Base-by-base conservation (phyloP, 768 basidiomycete species). In the Coprinopsis sp. region DNA sequence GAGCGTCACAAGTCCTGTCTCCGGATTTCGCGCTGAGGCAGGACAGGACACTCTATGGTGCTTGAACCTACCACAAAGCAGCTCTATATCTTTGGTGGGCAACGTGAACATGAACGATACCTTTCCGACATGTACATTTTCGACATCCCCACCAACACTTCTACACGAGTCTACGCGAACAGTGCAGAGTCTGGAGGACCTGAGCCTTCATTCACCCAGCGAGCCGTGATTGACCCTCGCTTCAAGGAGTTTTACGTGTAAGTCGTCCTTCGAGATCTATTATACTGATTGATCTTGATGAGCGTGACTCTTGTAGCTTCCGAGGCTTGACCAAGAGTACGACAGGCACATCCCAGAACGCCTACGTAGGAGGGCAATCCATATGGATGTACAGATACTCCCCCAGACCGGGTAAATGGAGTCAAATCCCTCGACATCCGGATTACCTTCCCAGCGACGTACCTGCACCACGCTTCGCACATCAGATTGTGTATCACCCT, bases 101-200 rank as follows among this genome's bases (percentile, higher is more conserved):
- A 86, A 60, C 72, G 77, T 14, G 79, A 81, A 22, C 77, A 84
- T n/a, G n/a, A n/a, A 19, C 77, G 69, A 48, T 82, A 80, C 50
- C 72, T 86, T 7, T 77, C 81, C 2, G 88, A 90, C 61, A 87
- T 90, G 86, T 85, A 83, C 43, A 70, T 80, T 1, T 87, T 81
- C 63, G 77, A 88, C 47, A 74, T 84, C 51, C 63, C 66, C 34
- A 78, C 74, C 3, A 76, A 77, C 55, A 74, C 72, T 2, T 72
- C 76, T 22, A 74, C 76, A 1, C 79, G 88, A 56, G 56, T 87
- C 3, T 87, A 76, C 56, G 67, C 77, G 34, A 79, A 86, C 56
- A 81, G 84, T 61, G 73, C 77, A 2, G 48, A 69, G 13, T 64
- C 70, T 7, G 82, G 84, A 1, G 87, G 87, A 0, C 82, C 86